Evolutionary conservation across 768 basidiomycete genomes (phyloP).

Genomic region (Collybia mongolica): DNA sequence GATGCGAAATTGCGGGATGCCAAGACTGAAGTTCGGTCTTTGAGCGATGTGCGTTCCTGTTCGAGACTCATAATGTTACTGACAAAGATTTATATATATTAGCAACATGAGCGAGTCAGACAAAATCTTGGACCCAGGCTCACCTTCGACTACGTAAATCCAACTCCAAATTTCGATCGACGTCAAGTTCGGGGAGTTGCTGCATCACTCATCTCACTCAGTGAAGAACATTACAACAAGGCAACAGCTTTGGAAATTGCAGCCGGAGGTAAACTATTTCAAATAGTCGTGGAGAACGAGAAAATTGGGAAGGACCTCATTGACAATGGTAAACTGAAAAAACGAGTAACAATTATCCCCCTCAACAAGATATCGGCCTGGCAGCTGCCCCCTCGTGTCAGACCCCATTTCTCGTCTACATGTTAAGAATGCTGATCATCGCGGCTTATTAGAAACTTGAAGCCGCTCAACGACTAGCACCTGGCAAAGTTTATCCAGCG

Average conservation of each 20-base stretch:
- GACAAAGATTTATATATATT: neutral
- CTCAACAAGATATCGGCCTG: constrained; percentile 84
- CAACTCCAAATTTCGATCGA: constrained; percentile 79
- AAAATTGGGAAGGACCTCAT: constrained; percentile 83
- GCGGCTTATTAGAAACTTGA: constrained; percentile 64
- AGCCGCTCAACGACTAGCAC: constrained; percentile 68
- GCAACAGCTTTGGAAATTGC: constrained; percentile 92
- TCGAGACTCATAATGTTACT: constrained; percentile 2
- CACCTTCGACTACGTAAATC: constrained; percentile 82
- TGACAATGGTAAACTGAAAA: constrained; percentile 70
- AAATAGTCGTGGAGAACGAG: constrained; percentile 93
- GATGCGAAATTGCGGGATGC: constrained; percentile 51
- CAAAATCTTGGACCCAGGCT: constrained; percentile 62
- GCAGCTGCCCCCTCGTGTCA: constrained; percentile 43
- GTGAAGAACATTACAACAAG: constrained; percentile 66
- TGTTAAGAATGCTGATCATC: neutral
- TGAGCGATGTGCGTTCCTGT: constrained; percentile 58
- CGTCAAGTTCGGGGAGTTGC: constrained; percentile 89
- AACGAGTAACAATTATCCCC: constrained; percentile 91
- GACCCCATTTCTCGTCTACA: constrained; percentile 9
- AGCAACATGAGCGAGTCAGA: constrained; percentile 72
- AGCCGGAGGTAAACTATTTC: constrained; percentile 86
- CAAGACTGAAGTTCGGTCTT: constrained; percentile 48
- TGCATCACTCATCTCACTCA: constrained; percentile 81
- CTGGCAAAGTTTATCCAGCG: constrained; percentile 80